Conservation (phyloP, 768 basidiomycete species). For the Mycena olivaceomarginata region DNA sequence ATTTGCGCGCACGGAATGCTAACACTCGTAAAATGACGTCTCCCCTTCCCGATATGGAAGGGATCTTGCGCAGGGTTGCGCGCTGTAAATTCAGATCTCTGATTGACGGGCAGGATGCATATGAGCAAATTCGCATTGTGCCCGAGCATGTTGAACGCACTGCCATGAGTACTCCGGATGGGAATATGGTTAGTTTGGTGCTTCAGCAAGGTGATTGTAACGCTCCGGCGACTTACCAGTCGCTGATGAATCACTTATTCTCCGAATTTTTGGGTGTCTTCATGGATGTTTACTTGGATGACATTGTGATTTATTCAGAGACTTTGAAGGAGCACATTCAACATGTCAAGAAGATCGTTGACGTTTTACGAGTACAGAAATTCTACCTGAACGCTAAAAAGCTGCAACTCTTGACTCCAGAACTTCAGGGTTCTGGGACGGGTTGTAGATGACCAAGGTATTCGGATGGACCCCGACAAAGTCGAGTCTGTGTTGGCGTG, state of each 20-base stretch:
- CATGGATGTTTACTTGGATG: constrained; percentile 44
- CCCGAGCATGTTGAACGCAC: constrained; percentile 51
- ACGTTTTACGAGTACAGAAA: constrained; percentile 53
- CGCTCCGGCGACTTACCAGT: constrained; percentile 61
- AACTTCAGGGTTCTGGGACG: constrained; percentile 57
- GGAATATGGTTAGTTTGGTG: constrained; percentile 58
- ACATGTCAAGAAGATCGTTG: constrained; percentile 54
- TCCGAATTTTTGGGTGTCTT: background rate
- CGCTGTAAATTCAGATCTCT: constrained; percentile 15
- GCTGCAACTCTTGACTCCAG: constrained; percentile 51
- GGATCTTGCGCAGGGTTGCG: constrained; percentile 14
- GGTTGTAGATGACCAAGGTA: constrained; percentile 58
- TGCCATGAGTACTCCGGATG: constrained; percentile 53
- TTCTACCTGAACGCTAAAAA: constrained; percentile 59
- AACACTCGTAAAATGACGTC: constrained; percentile 25
- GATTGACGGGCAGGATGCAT: constrained; percentile 60
- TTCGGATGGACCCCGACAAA: constrained; percentile 66
- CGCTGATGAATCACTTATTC: constrained; percentile 40
- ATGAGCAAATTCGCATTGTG: constrained; percentile 60
- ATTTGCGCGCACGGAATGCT: constrained; percentile 9
- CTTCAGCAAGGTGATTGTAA: constrained; percentile 51
- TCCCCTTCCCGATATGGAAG: constrained; percentile 22
- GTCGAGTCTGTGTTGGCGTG: constrained; percentile 54
- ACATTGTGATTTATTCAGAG: constrained; percentile 64
- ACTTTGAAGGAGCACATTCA: constrained; percentile 56